Conservation (phyloP, 176 grass and related monocot species). For the Cenchrus americanus region DNA sequence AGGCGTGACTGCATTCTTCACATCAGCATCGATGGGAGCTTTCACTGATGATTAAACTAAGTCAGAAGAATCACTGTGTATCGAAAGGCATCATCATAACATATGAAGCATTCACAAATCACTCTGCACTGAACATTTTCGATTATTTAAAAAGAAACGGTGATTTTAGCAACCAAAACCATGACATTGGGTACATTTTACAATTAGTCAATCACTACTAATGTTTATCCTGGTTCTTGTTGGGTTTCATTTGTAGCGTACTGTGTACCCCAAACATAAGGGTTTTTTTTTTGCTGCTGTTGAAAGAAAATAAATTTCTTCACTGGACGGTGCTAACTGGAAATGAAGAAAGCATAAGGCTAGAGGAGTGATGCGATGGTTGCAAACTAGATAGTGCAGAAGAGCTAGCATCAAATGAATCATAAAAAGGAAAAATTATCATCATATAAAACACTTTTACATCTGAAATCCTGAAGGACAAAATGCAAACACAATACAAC, state of each 20-base stretch:
- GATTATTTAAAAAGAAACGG: background rate
- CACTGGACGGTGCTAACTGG: background rate
- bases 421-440: background rate
- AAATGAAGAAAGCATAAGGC: background rate
- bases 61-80: background rate
- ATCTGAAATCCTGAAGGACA: background rate
- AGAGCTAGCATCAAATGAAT: background rate
- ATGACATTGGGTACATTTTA: background rate
- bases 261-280: background rate
- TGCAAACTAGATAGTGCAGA: background rate
- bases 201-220: background rate
- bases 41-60: conserved; percentile 35
- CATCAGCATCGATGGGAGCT: conserved; percentile 36
- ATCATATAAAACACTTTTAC: background rate
- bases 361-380: background rate
- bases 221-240: background rate
- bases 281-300: background rate
- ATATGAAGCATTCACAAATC: background rate
- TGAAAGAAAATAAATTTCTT: background rate
- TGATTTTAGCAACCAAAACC: background rate
- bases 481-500: background rate
- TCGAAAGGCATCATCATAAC: background rate
- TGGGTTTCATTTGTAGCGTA: background rate
- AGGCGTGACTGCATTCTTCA: conserved; percentile 24
- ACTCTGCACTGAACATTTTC: background rate